Percentiles rank a stretch among this genome's conserved stretches.
phyloP scores from a whole-genome alignment of 305 asterid species.

The Fraxinus velutina region DNA sequence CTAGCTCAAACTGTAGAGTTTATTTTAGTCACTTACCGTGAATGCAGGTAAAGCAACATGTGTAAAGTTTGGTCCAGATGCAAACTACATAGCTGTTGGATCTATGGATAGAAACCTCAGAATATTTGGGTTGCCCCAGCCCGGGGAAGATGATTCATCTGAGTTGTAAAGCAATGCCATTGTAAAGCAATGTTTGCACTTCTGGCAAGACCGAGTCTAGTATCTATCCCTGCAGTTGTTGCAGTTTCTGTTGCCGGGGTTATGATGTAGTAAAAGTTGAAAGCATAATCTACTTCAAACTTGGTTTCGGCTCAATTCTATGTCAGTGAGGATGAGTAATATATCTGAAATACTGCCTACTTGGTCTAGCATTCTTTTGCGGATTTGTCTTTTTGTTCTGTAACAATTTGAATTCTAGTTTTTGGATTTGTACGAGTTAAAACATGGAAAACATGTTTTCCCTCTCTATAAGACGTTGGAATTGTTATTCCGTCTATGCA shows the following conservation, averaged over 20 bases:
- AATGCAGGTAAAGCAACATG: constrained; percentile 68
- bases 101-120: constrained; percentile 90
- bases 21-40: constrained; percentile 7
- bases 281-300: not conserved
- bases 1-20: not conserved
- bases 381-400: not conserved
- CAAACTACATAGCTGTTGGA: constrained; percentile 83
- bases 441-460: constrained; percentile 12
- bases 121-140: constrained; percentile 63
- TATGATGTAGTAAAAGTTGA: not conserved
- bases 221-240: not conserved
- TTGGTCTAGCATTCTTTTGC: not conserved
- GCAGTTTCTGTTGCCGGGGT: not conserved
- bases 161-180: constrained; percentile 41
- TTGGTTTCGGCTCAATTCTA: not conserved
- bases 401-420: not conserved
- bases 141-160: constrained; percentile 46
- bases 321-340: not conserved
- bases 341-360: not conserved
- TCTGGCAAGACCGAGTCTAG: not conserved
- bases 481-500: not conserved
- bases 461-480: constrained; percentile 14
- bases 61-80: constrained; percentile 84
- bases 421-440: constrained; percentile 14
- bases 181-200: not conserved